Evolutionary conservation across 768 basidiomycete genomes (phyloP), one percentile per base, ranked within the genome.

Genomic region (Lactarius pseudohatsudake): DNA sequence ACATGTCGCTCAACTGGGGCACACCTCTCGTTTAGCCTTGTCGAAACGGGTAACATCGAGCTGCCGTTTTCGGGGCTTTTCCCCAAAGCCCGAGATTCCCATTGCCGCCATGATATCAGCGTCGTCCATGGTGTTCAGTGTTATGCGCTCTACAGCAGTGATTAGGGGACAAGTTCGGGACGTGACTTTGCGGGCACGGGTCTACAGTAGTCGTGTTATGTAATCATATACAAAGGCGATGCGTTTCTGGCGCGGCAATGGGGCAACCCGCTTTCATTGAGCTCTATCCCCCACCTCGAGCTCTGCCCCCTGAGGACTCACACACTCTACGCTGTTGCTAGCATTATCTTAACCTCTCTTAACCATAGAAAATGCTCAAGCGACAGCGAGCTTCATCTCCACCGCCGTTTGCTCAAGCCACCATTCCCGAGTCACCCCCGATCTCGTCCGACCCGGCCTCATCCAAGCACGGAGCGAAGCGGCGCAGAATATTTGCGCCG

Each of bases 31-130:
- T 77, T 86, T 90, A 75, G 81, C 87, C 76, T 86, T 90, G 77
- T 92, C 89, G 69, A 93, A 91, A 66, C 90, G 80, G n/a, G 81
- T 75, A n/a, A 89, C 86, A 74, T 92, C 89, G 26, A 92, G 81
- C 73, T 84, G 77, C 68, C 81, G 86, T 77, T 86, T 87, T 75
- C 86, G 83, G 30, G 78, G 73, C 54, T 86, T 77, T 78, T 93
- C 94, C 30, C 93, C 93, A 74, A 95, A 95, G 28, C 90, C 90
- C 72, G 85, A 72, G 64, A 94, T 90, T 7, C 92, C 92, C 89
- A 95, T 93, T 13, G 88, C 85, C 2, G 89, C 86, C 72, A 93
- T 83, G 22, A 93, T 77, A 67, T 92, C 91, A 78, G 82, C 85
- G 30, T 76, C 85, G 30, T 76, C 76, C 84, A 85, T 85, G n/a